Evolutionary conservation across 176 grass and related monocot species (phyloP).

Genomic region (Chloris gayana): DNA sequence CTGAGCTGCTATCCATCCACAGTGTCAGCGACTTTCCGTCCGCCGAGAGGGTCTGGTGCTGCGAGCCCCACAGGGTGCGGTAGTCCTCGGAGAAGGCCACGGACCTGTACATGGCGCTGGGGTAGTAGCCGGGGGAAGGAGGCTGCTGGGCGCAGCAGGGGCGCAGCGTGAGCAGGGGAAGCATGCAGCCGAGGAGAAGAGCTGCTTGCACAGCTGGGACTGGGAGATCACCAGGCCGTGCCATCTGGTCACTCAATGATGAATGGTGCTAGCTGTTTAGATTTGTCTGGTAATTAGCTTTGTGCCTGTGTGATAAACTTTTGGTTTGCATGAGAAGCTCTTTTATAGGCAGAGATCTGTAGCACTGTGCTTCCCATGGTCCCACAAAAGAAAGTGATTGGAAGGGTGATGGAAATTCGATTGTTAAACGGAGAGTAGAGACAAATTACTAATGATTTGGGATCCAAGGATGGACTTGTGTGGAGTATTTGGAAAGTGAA

Average conservation of each 20-base stretch:
- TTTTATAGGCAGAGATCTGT: constrained; percentile 21
- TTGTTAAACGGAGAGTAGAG: background rate
- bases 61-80: constrained; percentile 56
- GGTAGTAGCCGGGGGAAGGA: constrained; percentile 58
- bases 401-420: constrained; percentile 7
- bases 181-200: constrained; percentile 31
- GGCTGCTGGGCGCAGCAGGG: constrained; percentile 46
- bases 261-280: background rate
- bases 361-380: background rate
- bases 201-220: constrained; percentile 4
- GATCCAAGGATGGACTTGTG: background rate
- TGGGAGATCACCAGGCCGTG: background rate
- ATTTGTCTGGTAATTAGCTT: background rate
- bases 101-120: constrained; percentile 40
- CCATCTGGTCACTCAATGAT: background rate
- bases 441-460: background rate
- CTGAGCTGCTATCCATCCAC: constrained; percentile 63
- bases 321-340: background rate
- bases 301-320: background rate
- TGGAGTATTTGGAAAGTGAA: background rate
- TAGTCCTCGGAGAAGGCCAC: constrained; percentile 47
- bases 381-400: background rate
- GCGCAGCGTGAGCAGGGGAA: constrained; percentile 32
- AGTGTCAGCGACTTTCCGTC: constrained; percentile 52
- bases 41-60: constrained; percentile 53